A percentile compares a stretch with the other conserved stretches of the same genome.
phyloP scores from a whole-genome alignment of 2,329 filamentous ascomycete genomes.

The Apiospora kogelbergensis region DNA sequence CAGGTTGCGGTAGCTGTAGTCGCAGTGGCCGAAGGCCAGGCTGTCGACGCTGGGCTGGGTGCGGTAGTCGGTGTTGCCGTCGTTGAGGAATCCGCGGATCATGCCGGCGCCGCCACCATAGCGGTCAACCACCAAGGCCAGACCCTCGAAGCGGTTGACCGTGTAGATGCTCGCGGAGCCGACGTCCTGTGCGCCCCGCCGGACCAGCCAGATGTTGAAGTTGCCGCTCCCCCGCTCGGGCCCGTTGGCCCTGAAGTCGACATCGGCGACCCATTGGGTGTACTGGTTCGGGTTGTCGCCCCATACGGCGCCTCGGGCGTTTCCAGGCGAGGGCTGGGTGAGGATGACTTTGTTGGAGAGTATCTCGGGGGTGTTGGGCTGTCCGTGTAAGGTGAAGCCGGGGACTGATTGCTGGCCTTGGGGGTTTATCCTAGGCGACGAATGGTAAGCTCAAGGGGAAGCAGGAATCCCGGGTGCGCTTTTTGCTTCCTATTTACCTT shows the following conservation, averaged over 20 bases:
- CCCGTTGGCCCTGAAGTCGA: slow-evolving; percentile 86
- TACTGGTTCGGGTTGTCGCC: slow-evolving; percentile 61
- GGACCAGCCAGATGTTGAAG: slow-evolving; percentile 89
- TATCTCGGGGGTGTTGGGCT: slow-evolving; percentile 56
- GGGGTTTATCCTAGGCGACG: slow-evolving; percentile 54
- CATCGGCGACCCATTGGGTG: slow-evolving; percentile 75
- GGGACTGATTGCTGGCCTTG: slow-evolving; percentile 53
- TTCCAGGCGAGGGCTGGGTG: slow-evolving; percentile 84
- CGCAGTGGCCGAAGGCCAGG: slow-evolving; percentile 90
- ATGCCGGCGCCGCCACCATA: slow-evolving; percentile 77
- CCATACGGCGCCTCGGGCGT: slow-evolving; percentile 83
- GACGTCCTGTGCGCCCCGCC: slow-evolving; percentile 64
- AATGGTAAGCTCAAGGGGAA: slow-evolving; percentile 12
- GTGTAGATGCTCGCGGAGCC: slow-evolving; percentile 81
- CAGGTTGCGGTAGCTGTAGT: slow-evolving; percentile 87
- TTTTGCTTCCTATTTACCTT: slow-evolving; percentile 42
- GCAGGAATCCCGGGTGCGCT: too few relatives aligned
- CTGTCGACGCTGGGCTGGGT: slow-evolving; percentile 75
- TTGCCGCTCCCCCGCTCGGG: slow-evolving; percentile 85
- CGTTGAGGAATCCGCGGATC: slow-evolving; percentile 90
- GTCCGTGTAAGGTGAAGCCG: slow-evolving; percentile 55
- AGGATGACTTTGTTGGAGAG: slow-evolving; percentile 91
- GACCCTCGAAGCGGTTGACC: slow-evolving; percentile 81
- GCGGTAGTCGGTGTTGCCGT: slow-evolving; percentile 79
- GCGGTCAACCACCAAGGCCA: slow-evolving; percentile 82